Conservation (phyloP, 164 flowering plant genomes). For the Aristolochia fimbriata region DNA sequence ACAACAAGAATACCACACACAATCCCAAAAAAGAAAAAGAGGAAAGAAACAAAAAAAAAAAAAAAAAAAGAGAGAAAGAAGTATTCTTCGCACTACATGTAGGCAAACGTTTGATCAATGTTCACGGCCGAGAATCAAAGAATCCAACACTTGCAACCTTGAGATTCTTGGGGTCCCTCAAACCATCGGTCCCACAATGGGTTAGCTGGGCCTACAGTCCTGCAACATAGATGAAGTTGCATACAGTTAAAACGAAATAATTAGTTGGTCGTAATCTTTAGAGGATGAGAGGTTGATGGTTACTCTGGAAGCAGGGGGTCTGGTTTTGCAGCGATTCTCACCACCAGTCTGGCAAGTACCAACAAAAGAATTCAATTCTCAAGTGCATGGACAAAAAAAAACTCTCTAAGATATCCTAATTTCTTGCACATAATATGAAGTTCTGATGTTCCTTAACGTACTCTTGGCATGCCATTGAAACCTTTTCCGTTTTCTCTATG, state of each 20-base stretch:
- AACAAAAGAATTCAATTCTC: neutral
- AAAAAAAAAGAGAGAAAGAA: neutral
- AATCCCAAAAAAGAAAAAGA: neutral
- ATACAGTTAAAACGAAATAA: neutral
- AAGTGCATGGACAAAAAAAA: neutral
- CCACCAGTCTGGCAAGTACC: constrained; percentile 30
- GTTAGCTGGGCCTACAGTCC: constrained; percentile 25
- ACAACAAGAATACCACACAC: neutral
- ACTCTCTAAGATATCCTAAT: neutral
- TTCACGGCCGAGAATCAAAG: constrained; percentile 9
- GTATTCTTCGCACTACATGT: neutral
- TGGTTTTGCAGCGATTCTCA: constrained; percentile 36
- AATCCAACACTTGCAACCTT: constrained; percentile 26
- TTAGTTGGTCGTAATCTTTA: neutral
- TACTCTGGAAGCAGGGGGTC: constrained; percentile 77
- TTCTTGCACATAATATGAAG: no score
- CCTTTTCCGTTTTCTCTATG: constrained; percentile 57
- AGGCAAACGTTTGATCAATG: neutral
- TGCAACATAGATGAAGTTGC: constrained; percentile 6
- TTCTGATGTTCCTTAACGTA: constrained; percentile 23
- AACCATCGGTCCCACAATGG: constrained; percentile 36
- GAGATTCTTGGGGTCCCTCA: constrained; percentile 26
- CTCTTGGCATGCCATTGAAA: constrained; percentile 69
- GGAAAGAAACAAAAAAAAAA: no score
- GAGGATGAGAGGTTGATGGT: constrained; percentile 1